These are phyloP conservation scores for Athelia sp. DNA, from an alignment of 1,284 basidiomycete genomes.

Conservation along the genomic window DNA sequence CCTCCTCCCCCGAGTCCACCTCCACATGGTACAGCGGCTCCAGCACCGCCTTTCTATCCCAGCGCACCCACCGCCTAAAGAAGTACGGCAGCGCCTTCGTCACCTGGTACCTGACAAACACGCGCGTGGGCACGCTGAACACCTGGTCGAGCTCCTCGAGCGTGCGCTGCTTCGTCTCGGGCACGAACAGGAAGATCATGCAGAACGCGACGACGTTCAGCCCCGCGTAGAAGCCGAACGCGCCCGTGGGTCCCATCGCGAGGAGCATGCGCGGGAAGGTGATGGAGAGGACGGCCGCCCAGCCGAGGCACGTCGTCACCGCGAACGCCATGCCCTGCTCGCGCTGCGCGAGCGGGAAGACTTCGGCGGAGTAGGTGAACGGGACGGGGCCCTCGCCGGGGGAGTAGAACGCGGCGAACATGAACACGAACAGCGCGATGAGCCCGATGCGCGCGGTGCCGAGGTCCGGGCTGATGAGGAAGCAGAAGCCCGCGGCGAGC, in stretches of 20 bases:
- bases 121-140: constrained; percentile 57
- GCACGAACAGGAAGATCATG: constrained; percentile 54
- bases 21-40: constrained; percentile 49
- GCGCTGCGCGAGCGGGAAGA: constrained; percentile 58
- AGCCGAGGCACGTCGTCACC: constrained; percentile 46
- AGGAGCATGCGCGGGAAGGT: constrained; percentile 55
- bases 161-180: constrained; percentile 69
- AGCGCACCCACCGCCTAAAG: constrained; percentile 52
- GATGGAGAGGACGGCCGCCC: constrained; percentile 49
- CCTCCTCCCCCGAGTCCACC: background rate
- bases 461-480: constrained; percentile 36
- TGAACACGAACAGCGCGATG: constrained; percentile 53
- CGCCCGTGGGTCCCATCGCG: constrained; percentile 37
- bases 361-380: constrained; percentile 59
- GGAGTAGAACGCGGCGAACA: constrained; percentile 56
- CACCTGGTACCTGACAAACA: constrained; percentile 50
- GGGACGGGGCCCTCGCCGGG: constrained; percentile 72
- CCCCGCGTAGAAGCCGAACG: constrained; percentile 53
- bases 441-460: constrained; percentile 36
- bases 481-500: constrained; percentile 54
- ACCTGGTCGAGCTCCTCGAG: constrained; percentile 52
- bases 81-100: constrained; percentile 55
- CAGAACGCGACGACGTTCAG: constrained; percentile 45
- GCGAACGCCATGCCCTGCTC: constrained; percentile 49
- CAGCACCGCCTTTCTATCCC: constrained; percentile 34